Evolutionary conservation across 805 yeast species (phyloP), one percentile per base, ranked within the genome.

Genomic region (Saccharomyces jurei): DNA sequence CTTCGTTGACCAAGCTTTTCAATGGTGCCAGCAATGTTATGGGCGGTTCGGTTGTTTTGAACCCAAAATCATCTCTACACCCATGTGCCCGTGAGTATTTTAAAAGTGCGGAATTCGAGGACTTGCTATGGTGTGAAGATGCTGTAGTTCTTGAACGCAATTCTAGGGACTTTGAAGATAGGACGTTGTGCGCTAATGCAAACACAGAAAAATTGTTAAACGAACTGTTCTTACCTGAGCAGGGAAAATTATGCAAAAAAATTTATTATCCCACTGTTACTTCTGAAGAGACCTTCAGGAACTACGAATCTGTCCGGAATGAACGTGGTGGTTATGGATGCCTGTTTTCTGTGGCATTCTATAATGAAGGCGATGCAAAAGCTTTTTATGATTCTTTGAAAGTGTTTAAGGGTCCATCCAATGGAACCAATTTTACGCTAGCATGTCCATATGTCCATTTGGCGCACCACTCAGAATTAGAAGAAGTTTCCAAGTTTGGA

Each of bases 1-100:
- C 90, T n/a, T 86, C 95, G n/a, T 76, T 90, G 58, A 90, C 97
- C 5, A 90, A 90, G 67, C 86, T 90, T 21, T 90, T 90, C 66
- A 83, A 89, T 31, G 97, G 97, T n/a, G 96, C 89, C 68, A 85
- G 95, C 41, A 89, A 90, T 65, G 97, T 90, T 52, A 87, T 90
- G 96, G 96, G 88, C 1, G 97, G 97, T 4, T 83, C 89, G 17
- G 69, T 89, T 56, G 81, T 87, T 5, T 71, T 90, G 61, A 90
- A 89, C 65, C 84, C 88, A 2, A 60, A 73, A 8, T 77, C 89
- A 4, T 67, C 67, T 31, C 32, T 64, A 57, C 88, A 84, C 68
- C 36, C 59, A 0, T 50, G 53, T 28, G 75, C 90, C 54, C 82
- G 82, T 64, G 54, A 67, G 44, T 77, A 77, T 60, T 74, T 83